Evolutionary conservation across 495 filamentous ascomycete genomes (phyloP), one percentile per base, ranked within the genome.

Genomic region (Eremomyces bilateralis): DNA sequence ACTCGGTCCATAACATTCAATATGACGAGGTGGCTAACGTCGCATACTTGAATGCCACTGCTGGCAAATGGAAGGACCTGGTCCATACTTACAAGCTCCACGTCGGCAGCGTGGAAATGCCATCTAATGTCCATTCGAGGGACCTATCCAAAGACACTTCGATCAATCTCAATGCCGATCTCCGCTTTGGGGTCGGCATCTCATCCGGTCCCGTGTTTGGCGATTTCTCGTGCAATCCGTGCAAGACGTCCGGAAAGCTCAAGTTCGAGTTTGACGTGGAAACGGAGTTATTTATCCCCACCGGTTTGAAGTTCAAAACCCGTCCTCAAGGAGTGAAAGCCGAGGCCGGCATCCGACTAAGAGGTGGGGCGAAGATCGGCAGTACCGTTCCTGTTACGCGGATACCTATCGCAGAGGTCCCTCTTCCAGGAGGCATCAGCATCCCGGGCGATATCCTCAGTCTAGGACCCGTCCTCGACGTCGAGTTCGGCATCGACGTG

Each of bases 221-320:
- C 2, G 37, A 35, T 4, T 35, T 50, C 20, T 40, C 36, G 12
- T 57, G 52, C 34, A 33, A 33, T 3, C 36, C 39, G 12, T 60
- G 54, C 33, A 42, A 44, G 22, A 54, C 53, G 1, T 42, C 43
- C 20, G 54, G 57, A 17, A 33, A 44, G 4, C 49, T 60, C 32
- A 48, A 58, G 36, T 47, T 58, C 31, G 42, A 44, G 4, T 51
- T 58, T 37, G 43, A 47, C 15, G 47, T 58, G 17, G 43, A 46
- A 16, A 50, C 43, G 8, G 34, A 42, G 16, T 20, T 44, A 24
- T 37, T 33, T 24, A 37, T 54, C 16, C 53, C 52, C 12, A 42
- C 44, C 13, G 47, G 27, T 6, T 47, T 43, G 8, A 45, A 34
- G 1, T 31, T 57, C 15, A 45, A 38, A 8, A 15, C 58, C 2